These are phyloP conservation scores for Rhizophagus sp. DNA, from an alignment of 192 early-diverging fungal genomes.

Conservation along the genomic window DNA sequence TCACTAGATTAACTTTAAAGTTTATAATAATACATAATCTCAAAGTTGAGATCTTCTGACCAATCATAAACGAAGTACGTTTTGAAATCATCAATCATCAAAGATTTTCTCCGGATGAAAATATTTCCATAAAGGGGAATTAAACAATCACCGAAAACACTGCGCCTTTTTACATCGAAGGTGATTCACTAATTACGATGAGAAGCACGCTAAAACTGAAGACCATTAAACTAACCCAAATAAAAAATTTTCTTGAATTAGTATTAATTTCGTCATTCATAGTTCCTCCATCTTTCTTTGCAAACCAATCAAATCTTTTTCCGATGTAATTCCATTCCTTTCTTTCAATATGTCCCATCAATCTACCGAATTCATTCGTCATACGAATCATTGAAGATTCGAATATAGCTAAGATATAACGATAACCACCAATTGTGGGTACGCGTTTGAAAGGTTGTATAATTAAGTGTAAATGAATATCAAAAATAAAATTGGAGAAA, in stretches of 20 bases:
- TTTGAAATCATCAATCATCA: no score
- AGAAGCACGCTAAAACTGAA: background rate
- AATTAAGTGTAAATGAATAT: background rate
- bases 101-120: no score
- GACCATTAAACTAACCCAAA: background rate
- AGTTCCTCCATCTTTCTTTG: background rate
- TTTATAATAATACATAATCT: no score
- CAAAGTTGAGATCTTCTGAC: no score
- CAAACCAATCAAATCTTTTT: background rate
- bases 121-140: no score
- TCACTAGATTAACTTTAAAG: no score
- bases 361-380: background rate
- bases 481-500: background rate
- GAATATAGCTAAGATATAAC: background rate
- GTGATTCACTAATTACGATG: no score
- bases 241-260: background rate
- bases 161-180: no score
- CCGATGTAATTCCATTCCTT: background rate
- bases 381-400: background rate
- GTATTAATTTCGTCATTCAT: background rate
- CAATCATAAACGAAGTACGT: no score
- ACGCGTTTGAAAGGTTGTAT: background rate
- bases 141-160: no score
- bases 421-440: background rate
- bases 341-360: background rate